Percentiles rank a stretch among this genome's conserved stretches.
Evolutionary conservation across 2,329 filamentous ascomycete species (phyloP).

Genomic region (Aureobasidium melanogenum): DNA sequence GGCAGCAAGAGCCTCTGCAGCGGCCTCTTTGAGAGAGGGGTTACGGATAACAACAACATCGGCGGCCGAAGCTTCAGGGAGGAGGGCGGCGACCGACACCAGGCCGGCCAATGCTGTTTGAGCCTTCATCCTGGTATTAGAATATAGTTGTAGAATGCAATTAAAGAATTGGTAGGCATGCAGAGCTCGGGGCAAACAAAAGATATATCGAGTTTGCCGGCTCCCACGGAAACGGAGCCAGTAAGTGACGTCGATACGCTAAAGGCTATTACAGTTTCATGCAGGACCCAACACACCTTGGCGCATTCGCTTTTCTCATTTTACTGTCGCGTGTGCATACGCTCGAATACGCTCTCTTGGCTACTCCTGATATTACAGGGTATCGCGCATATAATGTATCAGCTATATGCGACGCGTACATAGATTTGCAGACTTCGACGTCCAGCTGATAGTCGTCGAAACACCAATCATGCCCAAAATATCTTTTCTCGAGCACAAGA

Average conservation of each 20-base stretch:
- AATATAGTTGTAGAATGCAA: not conserved
- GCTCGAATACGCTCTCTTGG: not conserved
- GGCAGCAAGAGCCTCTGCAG: conserved; percentile 11
- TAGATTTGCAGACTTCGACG: no score
- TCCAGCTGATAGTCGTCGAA: no score
- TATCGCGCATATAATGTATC: not conserved
- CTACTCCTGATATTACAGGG: not conserved
- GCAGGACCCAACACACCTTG: conserved; percentile 4
- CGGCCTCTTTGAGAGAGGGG: conserved; percentile 7
- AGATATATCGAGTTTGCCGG: not conserved
- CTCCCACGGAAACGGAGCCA: conserved; percentile 5
- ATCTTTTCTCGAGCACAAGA: not conserved
- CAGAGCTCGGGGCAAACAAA: not conserved
- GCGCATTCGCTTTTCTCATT: not conserved
- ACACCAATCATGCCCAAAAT: not conserved
- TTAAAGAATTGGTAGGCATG: not conserved
- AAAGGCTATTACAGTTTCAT: conserved; percentile 7
- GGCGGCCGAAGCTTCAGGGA: not conserved
- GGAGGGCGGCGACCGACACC: conserved; percentile 2
- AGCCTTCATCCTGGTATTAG: conserved; percentile 1
- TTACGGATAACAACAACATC: conserved; percentile 8
- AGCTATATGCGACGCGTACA: not conserved
- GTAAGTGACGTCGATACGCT: not conserved
- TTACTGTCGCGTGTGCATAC: not conserved
- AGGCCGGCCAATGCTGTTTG: conserved; percentile 8